Evolutionary conservation across 73 alveolate species (phyloP).

Genomic region (Urostyla sp.): DNA sequence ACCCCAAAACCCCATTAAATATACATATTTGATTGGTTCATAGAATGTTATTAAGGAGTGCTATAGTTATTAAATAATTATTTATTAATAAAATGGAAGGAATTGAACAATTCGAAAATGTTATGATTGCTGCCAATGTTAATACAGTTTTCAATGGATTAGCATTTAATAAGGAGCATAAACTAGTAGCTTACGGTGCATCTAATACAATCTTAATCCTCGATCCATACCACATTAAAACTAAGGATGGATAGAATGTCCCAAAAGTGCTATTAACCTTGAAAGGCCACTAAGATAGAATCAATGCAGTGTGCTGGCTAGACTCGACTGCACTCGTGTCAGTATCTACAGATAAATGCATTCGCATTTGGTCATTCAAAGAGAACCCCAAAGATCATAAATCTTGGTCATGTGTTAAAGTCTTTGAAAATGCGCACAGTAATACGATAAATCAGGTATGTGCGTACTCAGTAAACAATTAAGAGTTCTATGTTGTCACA

Average conservation of each 20-base stretch:
- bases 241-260: neutral
- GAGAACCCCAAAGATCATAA: conserved; percentile 5
- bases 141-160: conserved; percentile 46
- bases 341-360: conserved; percentile 73
- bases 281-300: conserved; percentile 85
- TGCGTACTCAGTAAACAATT: neutral
- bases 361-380: conserved; percentile 74
- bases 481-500: conserved; percentile 41
- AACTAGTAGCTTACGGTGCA: conserved; percentile 37
- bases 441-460: conserved; percentile 47
- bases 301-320: conserved; percentile 80
- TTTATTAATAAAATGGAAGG: neutral
- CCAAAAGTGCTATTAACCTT: conserved; percentile 51
- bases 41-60: neutral
- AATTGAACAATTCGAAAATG: neutral
- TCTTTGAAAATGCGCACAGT: conserved; percentile 44
- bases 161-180: neutral
- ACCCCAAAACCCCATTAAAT: conserved; percentile 16
- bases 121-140: conserved; percentile 58
- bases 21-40: neutral
- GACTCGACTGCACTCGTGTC: conserved; percentile 74
- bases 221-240: conserved; percentile 17
- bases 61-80: neutral
- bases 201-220: neutral
- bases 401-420: neutral